phyloP scores from a whole-genome alignment of 2,329 filamentous ascomycete genomes.

The Ophiobolus disseminans region DNA sequence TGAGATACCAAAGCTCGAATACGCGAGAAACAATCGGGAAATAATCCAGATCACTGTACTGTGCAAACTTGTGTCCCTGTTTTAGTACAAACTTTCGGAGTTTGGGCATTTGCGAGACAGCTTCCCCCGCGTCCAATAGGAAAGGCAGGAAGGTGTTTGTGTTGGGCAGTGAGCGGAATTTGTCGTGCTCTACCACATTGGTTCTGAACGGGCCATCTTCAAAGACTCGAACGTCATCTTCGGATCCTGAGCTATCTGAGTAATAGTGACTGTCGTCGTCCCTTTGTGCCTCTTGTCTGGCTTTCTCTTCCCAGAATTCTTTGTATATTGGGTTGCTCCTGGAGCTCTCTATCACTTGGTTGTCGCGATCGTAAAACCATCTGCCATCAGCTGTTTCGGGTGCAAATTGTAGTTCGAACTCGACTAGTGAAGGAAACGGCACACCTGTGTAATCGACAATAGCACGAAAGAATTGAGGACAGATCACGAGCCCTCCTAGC shows the following conservation, averaged over 20 bases:
- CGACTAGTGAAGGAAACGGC: conserved; percentile 10
- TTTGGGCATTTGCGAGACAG: background rate
- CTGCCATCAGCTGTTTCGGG: conserved; percentile 16
- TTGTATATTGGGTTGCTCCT: background rate
- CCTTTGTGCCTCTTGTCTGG: background rate
- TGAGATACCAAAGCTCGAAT: conserved; percentile 13
- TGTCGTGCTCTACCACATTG: background rate
- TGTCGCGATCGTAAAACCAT: conserved; percentile 13
- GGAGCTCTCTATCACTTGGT: conserved; percentile 3
- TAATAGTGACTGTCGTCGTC: background rate
- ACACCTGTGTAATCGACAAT: conserved; percentile 1
- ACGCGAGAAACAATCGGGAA: conserved; percentile 1
- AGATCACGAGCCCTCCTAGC: conserved; percentile 5
- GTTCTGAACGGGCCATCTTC: conserved; percentile 5
- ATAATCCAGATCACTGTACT: background rate
- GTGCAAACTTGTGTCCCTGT: background rate
- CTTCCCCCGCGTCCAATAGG: conserved; percentile 1
- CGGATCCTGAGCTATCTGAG: background rate
- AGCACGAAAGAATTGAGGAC: conserved; percentile 7
- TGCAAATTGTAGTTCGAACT: conserved; percentile 12
- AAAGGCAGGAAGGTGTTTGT: conserved; percentile 2
- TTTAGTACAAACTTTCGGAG: conserved; percentile 7
- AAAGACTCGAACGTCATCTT: background rate
- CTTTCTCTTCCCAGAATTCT: conserved; percentile 1
- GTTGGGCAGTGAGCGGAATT: conserved; percentile 2